Evolutionary conservation across 2,329 filamentous ascomycete species (phyloP), one percentile per base, ranked within the genome.

Genomic region (Xylariaceae sp.): DNA sequence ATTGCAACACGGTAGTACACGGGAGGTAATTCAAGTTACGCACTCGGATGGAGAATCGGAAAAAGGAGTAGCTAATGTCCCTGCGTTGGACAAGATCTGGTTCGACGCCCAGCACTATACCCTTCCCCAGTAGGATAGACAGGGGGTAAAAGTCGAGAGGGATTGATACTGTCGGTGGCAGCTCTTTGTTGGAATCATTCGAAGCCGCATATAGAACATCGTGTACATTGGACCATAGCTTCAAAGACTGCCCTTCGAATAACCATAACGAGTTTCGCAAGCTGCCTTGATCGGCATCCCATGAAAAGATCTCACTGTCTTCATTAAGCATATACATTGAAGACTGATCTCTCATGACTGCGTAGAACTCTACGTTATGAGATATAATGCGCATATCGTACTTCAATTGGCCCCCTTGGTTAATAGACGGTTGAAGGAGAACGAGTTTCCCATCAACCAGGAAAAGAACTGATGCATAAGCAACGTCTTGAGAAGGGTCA

Each of bases 321-420:
- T 69, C 60, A 51, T 55, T 56, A n/a, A 64, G 59, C 34, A 70
- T 65, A 39, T 69, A 72, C 57, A 77, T 72, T 44, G 77, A 74
- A 5, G 85, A 85, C 68, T 95, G 89, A 70, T 99, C 94, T 64
- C 92, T 87, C 85, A 95, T 95, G 67, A 94, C 85, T 56, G 88
- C 88, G 72, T 96, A 97, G 69, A 94, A 97, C 73, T 99, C 94
- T 47, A 97, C 92, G 68, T 96, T 95, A 68, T 97, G 91, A 10
- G 92, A 92, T 70, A 99, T 88, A 60, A 97, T 88, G 8, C 92
- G 88, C 94, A 99, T 99, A 71, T 97, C 93, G 71, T 99, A 99
- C 76, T 97, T 97, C 55, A 97, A 80, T 66, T 92, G 88, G 4
- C 90, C 89, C 49, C 88, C 84, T 53, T 90, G 89, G 55, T 89